Evolutionary conservation across 2,329 filamentous ascomycete species (phyloP), one percentile per base, ranked within the genome.

Genomic region (Trichoderma koningii): DNA sequence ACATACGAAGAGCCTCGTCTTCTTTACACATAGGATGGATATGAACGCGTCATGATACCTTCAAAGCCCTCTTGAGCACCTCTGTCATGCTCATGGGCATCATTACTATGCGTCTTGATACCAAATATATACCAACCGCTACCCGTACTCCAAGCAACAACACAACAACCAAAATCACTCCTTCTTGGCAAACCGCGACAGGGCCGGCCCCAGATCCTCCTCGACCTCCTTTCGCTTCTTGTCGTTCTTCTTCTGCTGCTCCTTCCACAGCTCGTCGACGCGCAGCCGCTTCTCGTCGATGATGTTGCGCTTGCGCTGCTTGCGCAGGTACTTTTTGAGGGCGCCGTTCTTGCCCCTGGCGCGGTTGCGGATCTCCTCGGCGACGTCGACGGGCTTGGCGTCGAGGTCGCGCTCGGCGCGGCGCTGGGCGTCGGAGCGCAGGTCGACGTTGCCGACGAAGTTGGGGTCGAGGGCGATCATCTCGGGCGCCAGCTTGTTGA

Each of bases 381-480:
- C 83, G 14, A 86, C 73, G 70, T 85, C 82, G 44, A 79, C 76
- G 1, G 82, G 80, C 70, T 88, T 88, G 9, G 86, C 83, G 71
- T 98, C 94, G 47, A 96, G 83, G 73, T 96, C 90, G 73, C 86
- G 88, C 72, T 96, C 92, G 28, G 87, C 87, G 73, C 87, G 84
- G 55, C 89, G 84, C 80, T 95, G 89, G 79, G 91, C 85, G 67
- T 93, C 87, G 42, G 89, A 92, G 57, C 91, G 86, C 65, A 93
- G 81, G 75, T 99, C 93, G 38, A 99, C 83, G 70, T 88, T 92
- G 63, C 95, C 95, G 71, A 99, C 87, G 74, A 93, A 96, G 77
- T 95, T 90, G 70, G 95, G 94, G 74, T 99, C 89, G 23, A 99
- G 82, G 1, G 92, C 91, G 68, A 99, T 99, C 92, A 98, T 99